Evolutionary conservation across 2,329 filamentous ascomycete genomes (phyloP).

Genomic region (Byssothecium circinans): DNA sequence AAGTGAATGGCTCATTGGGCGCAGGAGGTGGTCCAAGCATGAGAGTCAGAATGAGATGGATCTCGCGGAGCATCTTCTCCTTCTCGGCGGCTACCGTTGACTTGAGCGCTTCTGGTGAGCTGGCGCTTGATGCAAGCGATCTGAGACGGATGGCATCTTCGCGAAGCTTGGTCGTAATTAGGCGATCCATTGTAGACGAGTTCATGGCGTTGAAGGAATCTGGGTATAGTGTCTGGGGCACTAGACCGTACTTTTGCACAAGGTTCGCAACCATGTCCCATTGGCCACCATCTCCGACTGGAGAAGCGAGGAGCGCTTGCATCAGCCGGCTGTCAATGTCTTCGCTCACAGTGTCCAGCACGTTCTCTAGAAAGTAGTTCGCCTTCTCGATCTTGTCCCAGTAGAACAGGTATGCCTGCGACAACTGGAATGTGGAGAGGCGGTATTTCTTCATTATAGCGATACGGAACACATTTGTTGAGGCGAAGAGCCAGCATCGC

Average conservation of each 20-base stretch:
- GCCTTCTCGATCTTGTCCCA: conserved; percentile 93
- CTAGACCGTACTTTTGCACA: conserved; percentile 84
- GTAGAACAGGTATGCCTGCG: conserved; percentile 85
- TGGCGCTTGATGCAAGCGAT: conserved; percentile 51
- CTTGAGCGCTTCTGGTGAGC: conserved; percentile 39
- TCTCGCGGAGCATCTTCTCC: conserved; percentile 74
- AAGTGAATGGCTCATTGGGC: conserved; percentile 70
- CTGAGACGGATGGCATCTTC: conserved; percentile 77
- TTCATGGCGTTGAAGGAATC: conserved; percentile 78
- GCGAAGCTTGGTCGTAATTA: conserved; percentile 84
- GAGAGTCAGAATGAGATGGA: conserved; percentile 79
- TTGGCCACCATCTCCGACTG: conserved; percentile 80
- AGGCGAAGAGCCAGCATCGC: conserved; percentile 88
- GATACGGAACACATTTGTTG: conserved; percentile 90
- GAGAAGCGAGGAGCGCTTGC: conserved; percentile 66
- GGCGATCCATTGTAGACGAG: conserved; percentile 67
- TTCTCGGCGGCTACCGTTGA: conserved; percentile 58
- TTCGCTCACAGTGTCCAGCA: conserved; percentile 72
- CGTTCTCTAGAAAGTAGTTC: conserved; percentile 85
- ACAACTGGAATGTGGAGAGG: conserved; percentile 79
- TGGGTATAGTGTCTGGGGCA: conserved; percentile 78
- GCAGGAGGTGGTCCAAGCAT: conserved; percentile 78
- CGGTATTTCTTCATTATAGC: conserved; percentile 82
- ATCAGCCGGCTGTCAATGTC: conserved; percentile 73
- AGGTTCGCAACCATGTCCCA: conserved; percentile 93